Evolutionary conservation across 2,329 filamentous ascomycete genomes (phyloP).

Genomic region (Coccinonectria pachysandricola): DNA sequence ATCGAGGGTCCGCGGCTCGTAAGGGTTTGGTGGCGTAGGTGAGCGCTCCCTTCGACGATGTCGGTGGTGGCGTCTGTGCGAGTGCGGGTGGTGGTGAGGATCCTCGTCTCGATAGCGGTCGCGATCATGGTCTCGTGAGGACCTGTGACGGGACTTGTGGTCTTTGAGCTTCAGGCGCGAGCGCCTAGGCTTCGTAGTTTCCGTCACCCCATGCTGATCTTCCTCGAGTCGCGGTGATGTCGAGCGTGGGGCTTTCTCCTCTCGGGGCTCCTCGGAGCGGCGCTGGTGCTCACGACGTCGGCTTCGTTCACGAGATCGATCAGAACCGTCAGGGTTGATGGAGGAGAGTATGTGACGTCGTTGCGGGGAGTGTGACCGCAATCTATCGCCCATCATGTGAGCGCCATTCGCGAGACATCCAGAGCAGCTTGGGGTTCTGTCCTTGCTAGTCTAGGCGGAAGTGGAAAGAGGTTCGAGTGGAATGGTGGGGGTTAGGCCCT

Average conservation of each 20-base stretch:
- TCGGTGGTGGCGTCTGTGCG: slow-evolving; percentile 21
- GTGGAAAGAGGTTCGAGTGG: no score
- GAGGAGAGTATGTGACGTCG: slow-evolving; percentile 40
- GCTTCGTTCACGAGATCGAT: slow-evolving; percentile 4
- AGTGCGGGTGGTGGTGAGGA: slow-evolving; percentile 8
- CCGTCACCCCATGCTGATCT: slow-evolving; percentile 6
- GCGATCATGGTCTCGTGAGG: slow-evolving; percentile 11
- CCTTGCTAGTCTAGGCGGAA: no score
- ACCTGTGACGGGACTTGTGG: slow-evolving; percentile 18
- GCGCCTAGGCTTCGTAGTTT: slow-evolving; percentile 18
- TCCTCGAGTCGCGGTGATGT: slow-evolving; percentile 1
- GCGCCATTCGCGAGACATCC: slow-evolving; percentile 13
- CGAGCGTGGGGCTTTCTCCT: slow-evolving; percentile 3
- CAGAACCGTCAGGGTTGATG: slow-evolving; percentile 28
- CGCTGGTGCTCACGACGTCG: slow-evolving; percentile 7
- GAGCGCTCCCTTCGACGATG: slow-evolving; percentile 29
- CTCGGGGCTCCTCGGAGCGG: slow-evolving; percentile 4
- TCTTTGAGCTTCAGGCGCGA: slow-evolving; percentile 26
- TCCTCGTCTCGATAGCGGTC: slow-evolving; percentile 18
- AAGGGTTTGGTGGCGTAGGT: slow-evolving; percentile 36
- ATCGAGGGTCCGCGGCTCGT: slow-evolving; percentile 41
- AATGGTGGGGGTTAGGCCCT: no score
- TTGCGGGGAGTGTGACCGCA: slow-evolving; percentile 24
- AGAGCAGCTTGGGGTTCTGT: no score
- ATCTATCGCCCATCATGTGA: slow-evolving; percentile 25